Evolutionary conservation across 2,329 filamentous ascomycete genomes (phyloP).

Genomic region (Daldinia eschscholtzii): DNA sequence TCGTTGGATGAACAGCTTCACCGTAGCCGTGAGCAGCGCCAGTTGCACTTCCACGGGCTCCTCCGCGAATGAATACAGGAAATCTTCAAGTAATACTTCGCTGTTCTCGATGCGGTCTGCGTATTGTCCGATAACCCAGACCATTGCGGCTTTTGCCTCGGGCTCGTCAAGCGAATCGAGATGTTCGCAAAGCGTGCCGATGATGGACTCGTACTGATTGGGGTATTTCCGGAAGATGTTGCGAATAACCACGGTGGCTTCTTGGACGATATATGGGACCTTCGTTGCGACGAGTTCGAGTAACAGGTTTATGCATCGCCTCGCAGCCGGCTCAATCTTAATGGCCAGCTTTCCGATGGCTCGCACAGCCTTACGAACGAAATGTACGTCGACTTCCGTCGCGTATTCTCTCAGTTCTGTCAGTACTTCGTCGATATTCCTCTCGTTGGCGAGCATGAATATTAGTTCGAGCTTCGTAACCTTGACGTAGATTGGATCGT

Average conservation of each 20-base stretch:
- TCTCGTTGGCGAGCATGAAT: slow-evolving; percentile 97
- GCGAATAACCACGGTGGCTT: slow-evolving; percentile 97
- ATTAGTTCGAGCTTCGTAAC: slow-evolving; percentile 98
- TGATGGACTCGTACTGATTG: slow-evolving; percentile 98
- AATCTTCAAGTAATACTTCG: slow-evolving; percentile 93
- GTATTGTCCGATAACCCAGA: slow-evolving; percentile 99
- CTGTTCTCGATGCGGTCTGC: slow-evolving; percentile 98
- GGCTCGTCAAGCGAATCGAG: slow-evolving; percentile 96
- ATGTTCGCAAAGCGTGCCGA: slow-evolving; percentile 94
- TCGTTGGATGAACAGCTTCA: slow-evolving; percentile 97
- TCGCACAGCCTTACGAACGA: slow-evolving; percentile 96
- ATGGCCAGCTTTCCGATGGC: slow-evolving; percentile 98
- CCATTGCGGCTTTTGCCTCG: slow-evolving; percentile 97
- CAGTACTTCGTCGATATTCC: slow-evolving; percentile 94
- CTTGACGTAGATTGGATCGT: slow-evolving; percentile 99
- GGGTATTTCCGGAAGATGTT: slow-evolving; percentile 99
- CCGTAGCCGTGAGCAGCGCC: slow-evolving; percentile 92
- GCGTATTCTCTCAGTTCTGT: slow-evolving; percentile 96
- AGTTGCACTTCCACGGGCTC: slow-evolving; percentile 97
- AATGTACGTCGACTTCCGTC: slow-evolving; percentile 98
- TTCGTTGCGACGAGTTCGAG: slow-evolving; percentile 97
- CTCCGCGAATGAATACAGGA: slow-evolving; percentile 91
- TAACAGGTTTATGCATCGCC: slow-evolving; percentile 90
- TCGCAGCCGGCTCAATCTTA: slow-evolving; percentile 95
- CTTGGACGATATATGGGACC: slow-evolving; percentile 98